Evolutionary conservation across 768 basidiomycete species (phyloP), one percentile per base, ranked within the genome.

Genomic region (Gloeophyllum trabeum): DNA sequence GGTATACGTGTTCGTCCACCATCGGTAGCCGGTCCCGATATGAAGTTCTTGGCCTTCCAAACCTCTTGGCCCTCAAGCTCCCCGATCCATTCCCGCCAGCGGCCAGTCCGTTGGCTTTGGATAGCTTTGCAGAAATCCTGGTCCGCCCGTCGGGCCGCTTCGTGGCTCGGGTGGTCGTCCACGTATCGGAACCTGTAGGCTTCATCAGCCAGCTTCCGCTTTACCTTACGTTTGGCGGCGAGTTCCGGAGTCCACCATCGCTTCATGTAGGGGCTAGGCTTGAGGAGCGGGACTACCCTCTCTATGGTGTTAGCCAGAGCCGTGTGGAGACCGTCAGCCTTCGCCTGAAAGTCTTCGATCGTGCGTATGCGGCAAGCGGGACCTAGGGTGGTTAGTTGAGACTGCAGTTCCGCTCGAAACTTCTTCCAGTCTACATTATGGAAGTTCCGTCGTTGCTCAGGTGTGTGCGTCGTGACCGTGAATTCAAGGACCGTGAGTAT

Each of bases 401-500:
- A 10, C 28, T 10, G 10, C 0, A 69, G 51, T 2, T 14, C 34
- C 4, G 49, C 40, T 3, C 47, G 35, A 43, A 65, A 63, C 0
- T 47, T 40, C 0, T 53, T 42, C 66, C 64, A 67, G 43, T 64
- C 55, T 0, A 53, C 49, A 5, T 28, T 23, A 1, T 52, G 18
- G 42, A 58, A 69, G 52, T 67, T 59, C 2, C 36, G 21, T 0
- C 28, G 18, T 1, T 39, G 23, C 2, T 6, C 7, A 13, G 32
- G 6, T 20, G 26, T 22, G 0, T 30, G 28, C 0, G 6, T 10
- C 6, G 2, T 16, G 46, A 43, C 35, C 0, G 44, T 10, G 2
- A 65, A 23, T 35, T 63, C 52, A 2, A 70, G 4, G 0, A 44
- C 26, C 0, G 54, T 60, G 19, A 48, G 23, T 6, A 74, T 65